Percentiles rank a stretch among this genome's conserved stretches.
phyloP scores from a whole-genome alignment of 331 rosid genomes.

The Saraca asoca region DNA sequence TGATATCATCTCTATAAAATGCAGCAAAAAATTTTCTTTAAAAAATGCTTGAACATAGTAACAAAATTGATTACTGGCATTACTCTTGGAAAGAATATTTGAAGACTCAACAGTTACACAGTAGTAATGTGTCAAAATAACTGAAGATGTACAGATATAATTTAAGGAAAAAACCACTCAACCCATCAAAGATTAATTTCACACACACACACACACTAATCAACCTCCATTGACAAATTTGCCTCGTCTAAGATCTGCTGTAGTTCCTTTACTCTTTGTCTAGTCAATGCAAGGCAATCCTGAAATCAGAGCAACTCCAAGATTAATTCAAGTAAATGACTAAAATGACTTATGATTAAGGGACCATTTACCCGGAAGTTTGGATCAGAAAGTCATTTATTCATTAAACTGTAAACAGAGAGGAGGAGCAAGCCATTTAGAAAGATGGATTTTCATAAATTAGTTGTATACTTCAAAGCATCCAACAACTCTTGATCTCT shows the following conservation, averaged over 20 bases:
- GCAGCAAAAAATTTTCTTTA: too few relatives aligned
- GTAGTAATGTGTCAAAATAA: constrained; percentile 4
- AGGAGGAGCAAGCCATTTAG: background rate
- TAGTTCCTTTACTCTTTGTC: constrained; percentile 79
- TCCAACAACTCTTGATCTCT: background rate
- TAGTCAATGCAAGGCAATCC: constrained; percentile 78
- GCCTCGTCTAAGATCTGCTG: constrained; percentile 60
- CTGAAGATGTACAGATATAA: constrained; percentile 36
- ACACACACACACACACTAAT: constrained; percentile 54
- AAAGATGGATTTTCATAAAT: background rate
- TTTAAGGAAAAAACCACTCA: constrained; percentile 17
- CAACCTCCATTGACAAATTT: constrained; percentile 61
- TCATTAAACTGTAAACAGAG: background rate
- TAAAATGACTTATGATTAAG: constrained; percentile 1
- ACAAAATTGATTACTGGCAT: constrained; percentile 19
- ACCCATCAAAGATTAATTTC: constrained; percentile 1
- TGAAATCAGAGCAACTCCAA: constrained; percentile 47
- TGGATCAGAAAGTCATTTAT: constrained; percentile 10
- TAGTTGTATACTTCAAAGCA: constrained; percentile 10
- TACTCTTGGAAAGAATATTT: constrained; percentile 5
- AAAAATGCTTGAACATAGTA: too few relatives aligned
- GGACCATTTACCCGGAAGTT: background rate
- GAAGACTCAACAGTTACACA: constrained; percentile 6
- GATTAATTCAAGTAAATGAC: constrained; percentile 1
- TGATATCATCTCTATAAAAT: too few relatives aligned